phyloP scores from a whole-genome alignment of 1,284 basidiomycete genomes.

The Trichosporon sp. region DNA sequence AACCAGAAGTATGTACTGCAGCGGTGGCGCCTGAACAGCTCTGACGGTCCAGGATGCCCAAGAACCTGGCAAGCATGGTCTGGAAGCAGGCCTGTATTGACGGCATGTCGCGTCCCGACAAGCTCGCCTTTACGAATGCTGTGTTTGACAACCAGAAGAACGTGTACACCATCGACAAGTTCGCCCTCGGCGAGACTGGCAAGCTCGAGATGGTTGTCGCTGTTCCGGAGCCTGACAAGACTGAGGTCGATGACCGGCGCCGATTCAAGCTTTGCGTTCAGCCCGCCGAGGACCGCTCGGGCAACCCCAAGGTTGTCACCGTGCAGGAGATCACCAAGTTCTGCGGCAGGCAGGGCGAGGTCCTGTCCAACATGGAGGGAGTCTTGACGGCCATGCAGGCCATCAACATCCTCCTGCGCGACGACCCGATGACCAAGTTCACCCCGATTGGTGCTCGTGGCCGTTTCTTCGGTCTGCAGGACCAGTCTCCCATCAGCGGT shows the following conservation, averaged over 20 bases:
- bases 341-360: constrained; percentile 35
- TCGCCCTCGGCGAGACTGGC: constrained; percentile 25
- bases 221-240: constrained; percentile 39
- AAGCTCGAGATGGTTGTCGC: constrained; percentile 38
- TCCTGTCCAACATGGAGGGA: constrained; percentile 5
- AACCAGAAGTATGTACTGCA: constrained; percentile 26
- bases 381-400: constrained; percentile 40
- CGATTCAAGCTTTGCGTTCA: constrained; percentile 45
- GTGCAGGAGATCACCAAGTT: constrained; percentile 40
- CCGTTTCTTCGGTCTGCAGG: constrained; percentile 40
- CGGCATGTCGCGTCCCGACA: constrained; percentile 17
- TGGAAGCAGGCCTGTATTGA: constrained; percentile 31
- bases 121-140: constrained; percentile 27
- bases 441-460: constrained; percentile 45
- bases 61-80: constrained; percentile 35
- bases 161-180: constrained; percentile 37
- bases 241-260: constrained; percentile 32
- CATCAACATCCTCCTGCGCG: constrained; percentile 44
- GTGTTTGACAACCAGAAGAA: constrained; percentile 45
- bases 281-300: neutral
- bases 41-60: constrained; percentile 36
- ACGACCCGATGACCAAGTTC: constrained; percentile 36
- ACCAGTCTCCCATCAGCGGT: constrained; percentile 29
- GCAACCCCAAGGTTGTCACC: constrained; percentile 33
- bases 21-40: too few relatives aligned